Percentiles rank a stretch among this genome's conserved stretches.
Evolutionary conservation across 345 rosid species (phyloP).

Genomic region (Aethionema arabicum): DNA sequence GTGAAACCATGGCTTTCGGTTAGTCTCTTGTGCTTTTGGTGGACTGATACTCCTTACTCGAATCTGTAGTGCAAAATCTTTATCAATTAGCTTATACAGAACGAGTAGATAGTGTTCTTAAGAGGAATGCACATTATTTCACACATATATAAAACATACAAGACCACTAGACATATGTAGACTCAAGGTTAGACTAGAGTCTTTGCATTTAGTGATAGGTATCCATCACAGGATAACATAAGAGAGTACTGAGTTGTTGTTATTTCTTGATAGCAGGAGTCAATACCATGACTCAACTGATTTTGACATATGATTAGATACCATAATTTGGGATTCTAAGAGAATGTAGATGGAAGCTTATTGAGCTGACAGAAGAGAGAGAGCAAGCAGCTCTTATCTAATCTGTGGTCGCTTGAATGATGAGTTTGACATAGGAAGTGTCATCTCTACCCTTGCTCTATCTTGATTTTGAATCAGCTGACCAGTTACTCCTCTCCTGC

Average conservation of each 20-base stretch:
- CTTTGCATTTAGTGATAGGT: not conserved
- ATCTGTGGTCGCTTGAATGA: conserved; percentile 38
- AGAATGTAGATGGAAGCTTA: conserved; percentile 17
- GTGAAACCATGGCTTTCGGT: conserved; percentile 47
- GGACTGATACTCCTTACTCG: conserved; percentile 28
- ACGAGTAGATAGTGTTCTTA: not conserved
- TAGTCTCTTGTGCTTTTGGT: conserved; percentile 28
- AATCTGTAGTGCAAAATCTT: conserved; percentile 33
- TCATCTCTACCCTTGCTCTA: conserved; percentile 36
- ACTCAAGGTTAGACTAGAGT: conserved; percentile 5
- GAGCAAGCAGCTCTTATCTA: conserved; percentile 54
- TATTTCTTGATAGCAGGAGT: conserved; percentile 25
- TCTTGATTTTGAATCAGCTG: conserved; percentile 31
- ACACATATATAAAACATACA: conserved; percentile 26
- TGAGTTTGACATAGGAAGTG: conserved; percentile 36
- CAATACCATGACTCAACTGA: conserved; percentile 31
- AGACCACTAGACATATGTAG: not conserved
- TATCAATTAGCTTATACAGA: conserved; percentile 23
- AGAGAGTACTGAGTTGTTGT: conserved; percentile 11
- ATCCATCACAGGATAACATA: conserved; percentile 14
- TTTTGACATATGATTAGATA: conserved; percentile 26
- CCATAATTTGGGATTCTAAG: conserved; percentile 4
- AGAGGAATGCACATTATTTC: conserved; percentile 2
- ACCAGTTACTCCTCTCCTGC: conserved; percentile 41
- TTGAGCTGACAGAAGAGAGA: conserved; percentile 80